Conservation (phyloP, 2,329 filamentous ascomycete genomes). For the Diaporthe sp. region DNA sequence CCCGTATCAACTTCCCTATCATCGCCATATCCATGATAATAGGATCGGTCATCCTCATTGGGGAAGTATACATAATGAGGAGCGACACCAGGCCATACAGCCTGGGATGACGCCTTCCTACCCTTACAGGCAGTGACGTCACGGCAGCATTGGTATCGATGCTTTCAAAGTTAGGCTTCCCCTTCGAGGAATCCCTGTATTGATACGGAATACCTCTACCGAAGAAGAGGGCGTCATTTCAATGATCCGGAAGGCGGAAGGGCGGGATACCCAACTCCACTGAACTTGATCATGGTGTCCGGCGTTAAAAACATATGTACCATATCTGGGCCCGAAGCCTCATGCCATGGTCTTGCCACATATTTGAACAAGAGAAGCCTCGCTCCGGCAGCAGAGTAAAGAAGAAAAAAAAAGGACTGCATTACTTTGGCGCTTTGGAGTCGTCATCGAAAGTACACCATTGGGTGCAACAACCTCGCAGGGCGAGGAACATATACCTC, state of each 20-base stretch:
- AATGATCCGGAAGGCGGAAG: background rate
- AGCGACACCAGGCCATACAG: constrained; percentile 49
- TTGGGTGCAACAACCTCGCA: background rate
- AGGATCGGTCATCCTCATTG: constrained; percentile 69
- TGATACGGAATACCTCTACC: background rate
- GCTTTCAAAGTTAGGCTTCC: background rate
- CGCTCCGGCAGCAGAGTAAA: background rate
- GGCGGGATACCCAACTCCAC: background rate
- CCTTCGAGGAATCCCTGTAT: background rate
- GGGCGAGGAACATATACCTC: background rate
- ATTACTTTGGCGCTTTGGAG: background rate
- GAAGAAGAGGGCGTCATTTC: background rate
- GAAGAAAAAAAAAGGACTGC: background rate
- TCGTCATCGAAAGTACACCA: background rate
- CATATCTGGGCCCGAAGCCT: background rate
- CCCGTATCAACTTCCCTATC: constrained; percentile 75
- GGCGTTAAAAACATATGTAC: background rate
- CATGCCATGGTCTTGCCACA: background rate
- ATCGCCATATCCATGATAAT: constrained; percentile 76
- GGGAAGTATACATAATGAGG: constrained; percentile 71
- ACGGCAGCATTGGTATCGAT: background rate
- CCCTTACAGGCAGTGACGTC: background rate
- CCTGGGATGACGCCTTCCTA: constrained; percentile 6
- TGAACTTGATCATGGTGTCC: background rate
- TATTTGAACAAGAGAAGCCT: background rate